Base-by-base conservation (phyloP, 108 stramenopile species). In the Aurantiochytrium sp. region DNA sequence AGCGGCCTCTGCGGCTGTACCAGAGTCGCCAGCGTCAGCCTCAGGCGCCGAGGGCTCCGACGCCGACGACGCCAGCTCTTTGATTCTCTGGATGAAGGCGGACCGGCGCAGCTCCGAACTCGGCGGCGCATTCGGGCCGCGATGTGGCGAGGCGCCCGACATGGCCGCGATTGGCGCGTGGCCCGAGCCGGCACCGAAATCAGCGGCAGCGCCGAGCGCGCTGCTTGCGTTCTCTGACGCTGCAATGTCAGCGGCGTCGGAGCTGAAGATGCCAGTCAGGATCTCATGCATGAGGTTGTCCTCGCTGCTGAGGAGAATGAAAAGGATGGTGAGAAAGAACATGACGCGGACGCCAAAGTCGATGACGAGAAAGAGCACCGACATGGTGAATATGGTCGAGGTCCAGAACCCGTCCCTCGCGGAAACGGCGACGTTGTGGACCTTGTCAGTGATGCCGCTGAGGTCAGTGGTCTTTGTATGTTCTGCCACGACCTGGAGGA, bases 251-350 rank as follows among this genome's bases (percentile, higher is more conserved):
- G 8, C 10, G 24, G 27, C 34, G 8, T 65, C 59, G 0, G 59
- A 65, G 59, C 59, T 65, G 24, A 81, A 81, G 2, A 81, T 48
- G n/a, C 73, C 73, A 81, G 73, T 81, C 21, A 81, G 73, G 17
- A 81, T 21, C 19, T 81, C 73, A 24, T 81, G 73, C 73, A 81
- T 81, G 73, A 81, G 73, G 39, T 81, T 81, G 45, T 81, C 73
- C 45, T 81, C 45, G 42, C 42, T 48, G 24, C 73, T 81, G 73
- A 81, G 73, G 0, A 81, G 2, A 48, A 81, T 81, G 32, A 81
- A 81, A 12, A 24, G 50, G 45, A 81, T 81, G 1, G 73, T 81
- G 45, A 81, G 6, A 24, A 81, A 81, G 1, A 81, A 81, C 39
- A 41, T 48, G 73, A 81, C 4, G 24, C 73, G 39, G 6, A 81